phyloP scores from a whole-genome alignment of 2,329 filamentous ascomycete species.

The Magnaporthiopsis incrustans region DNA sequence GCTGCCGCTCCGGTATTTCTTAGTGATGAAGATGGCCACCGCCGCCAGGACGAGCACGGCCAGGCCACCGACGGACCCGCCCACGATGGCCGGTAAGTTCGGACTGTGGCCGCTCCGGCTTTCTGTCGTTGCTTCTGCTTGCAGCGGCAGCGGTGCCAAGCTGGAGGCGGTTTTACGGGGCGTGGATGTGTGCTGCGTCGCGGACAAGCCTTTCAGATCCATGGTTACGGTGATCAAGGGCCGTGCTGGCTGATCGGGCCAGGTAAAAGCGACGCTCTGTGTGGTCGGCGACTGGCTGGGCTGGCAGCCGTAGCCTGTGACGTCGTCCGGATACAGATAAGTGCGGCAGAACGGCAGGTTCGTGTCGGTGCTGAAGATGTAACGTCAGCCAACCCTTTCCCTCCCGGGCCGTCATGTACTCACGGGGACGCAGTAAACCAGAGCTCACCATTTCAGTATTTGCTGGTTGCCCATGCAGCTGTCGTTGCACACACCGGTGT shows the following conservation, averaged over 20 bases:
- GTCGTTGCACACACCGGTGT: conserved; percentile 9
- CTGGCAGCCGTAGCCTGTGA: conserved; percentile 11
- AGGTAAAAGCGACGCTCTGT: conserved; percentile 8
- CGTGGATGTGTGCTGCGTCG: background rate
- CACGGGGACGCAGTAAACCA: no score
- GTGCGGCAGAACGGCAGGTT: conserved; percentile 10
- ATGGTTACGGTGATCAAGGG: conserved; percentile 4
- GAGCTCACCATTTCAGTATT: conserved; percentile 6
- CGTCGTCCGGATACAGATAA: conserved; percentile 9
- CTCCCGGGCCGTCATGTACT: no score
- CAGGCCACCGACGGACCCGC: conserved; percentile 9
- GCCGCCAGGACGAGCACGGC: conserved; percentile 8
- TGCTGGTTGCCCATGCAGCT: conserved; percentile 10
- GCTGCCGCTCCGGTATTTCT: background rate
- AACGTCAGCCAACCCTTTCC: background rate
- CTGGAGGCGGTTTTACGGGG: background rate
- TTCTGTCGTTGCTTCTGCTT: background rate
- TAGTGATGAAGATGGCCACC: conserved; percentile 6
- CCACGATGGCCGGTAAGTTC: conserved; percentile 8
- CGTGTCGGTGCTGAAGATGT: conserved; percentile 8
- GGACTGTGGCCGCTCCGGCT: background rate
- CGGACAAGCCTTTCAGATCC: background rate
- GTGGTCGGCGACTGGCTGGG: background rate
- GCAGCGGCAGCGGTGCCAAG: background rate
- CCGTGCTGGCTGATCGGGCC: conserved; percentile 6